A percentile compares a stretch with the other conserved stretches of the same genome.
Conservation (phyloP, 2,329 filamentous ascomycete species). For the Verticillium klebahnii region DNA sequence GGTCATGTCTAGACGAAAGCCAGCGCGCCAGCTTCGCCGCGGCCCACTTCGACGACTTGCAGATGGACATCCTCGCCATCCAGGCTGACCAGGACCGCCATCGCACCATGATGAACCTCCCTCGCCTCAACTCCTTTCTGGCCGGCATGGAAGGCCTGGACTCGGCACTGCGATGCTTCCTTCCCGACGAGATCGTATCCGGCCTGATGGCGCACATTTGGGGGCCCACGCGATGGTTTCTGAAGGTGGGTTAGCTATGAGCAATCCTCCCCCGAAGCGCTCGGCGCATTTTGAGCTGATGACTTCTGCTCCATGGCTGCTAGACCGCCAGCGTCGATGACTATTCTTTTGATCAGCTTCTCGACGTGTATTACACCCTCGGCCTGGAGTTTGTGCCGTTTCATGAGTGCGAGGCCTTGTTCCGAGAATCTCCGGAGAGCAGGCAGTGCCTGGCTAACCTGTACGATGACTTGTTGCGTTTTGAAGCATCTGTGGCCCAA, state of each 20-base stretch:
- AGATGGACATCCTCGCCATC: constrained; percentile 15
- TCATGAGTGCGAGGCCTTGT: neutral
- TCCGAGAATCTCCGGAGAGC: neutral
- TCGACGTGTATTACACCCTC: constrained; percentile 9
- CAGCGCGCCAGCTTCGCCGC: constrained; percentile 14
- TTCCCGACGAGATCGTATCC: neutral
- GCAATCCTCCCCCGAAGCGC: neutral
- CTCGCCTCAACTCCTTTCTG: constrained; percentile 18
- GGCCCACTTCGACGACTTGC: constrained; percentile 14
- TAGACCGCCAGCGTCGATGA: constrained; percentile 6
- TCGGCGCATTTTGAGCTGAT: neutral
- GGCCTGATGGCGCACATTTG: constrained; percentile 21
- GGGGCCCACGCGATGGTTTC: constrained; percentile 20
- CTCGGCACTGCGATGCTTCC: constrained; percentile 3
- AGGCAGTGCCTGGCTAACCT: constrained; percentile 3
- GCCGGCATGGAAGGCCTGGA: constrained; percentile 15
- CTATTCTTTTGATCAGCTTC: constrained; percentile 9
- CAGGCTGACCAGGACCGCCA: constrained; percentile 19
- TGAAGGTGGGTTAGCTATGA: constrained; percentile 11
- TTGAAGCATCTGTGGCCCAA: constrained; percentile 4
- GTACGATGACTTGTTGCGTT: constrained; percentile 7
- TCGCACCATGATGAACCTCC: constrained; percentile 21
- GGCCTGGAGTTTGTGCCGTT: constrained; percentile 4
- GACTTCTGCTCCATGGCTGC: neutral
- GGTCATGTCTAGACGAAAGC: constrained; percentile 8